Base-by-base conservation (phyloP, 148 eudicot species). In the Fagopyrum tataricum region DNA sequence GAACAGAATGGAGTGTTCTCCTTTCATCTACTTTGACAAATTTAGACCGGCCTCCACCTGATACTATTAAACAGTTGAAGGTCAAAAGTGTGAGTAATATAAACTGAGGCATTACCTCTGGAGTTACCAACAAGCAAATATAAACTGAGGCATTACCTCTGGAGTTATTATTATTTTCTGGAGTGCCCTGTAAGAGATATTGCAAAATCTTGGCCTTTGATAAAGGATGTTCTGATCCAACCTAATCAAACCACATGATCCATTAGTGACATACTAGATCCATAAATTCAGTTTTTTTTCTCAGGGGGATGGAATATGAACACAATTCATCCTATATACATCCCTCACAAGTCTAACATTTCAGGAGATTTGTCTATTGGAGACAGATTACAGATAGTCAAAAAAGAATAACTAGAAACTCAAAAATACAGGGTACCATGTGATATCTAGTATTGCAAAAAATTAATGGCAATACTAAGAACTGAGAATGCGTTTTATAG, bases 11-110 rank as follows among this genome's bases (percentile, higher is more conserved):
- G 52, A 95, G 93, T 17, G 93, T 85, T 80, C 86, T 87, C 80
- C 76, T 90, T 73, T 91, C 93, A 41, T 88, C 78, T 64, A 95
- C 89, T 82, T 82, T 83, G 31, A 88, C 84, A 93, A 96, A 95
- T 72, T 82, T 85, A 72, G 91, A 83, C 64, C 75, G 74, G 46
- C 80, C 83, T 42, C 73, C 43, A 9, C 87, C 98, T 89, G 84
- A 55, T 26, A 73, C 70, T 41, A 78, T 39, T 62, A 46, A 59
- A 66, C 15, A 13, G 73, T 70, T 44, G 14, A 72, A 75, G 48
- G 48, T 52, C 46, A 67, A 6, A 51, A 20, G 41, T 5, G 18
- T 48, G 76, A 73, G 75, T n/a, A n/a, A n/a, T n/a, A n/a, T n/a
- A n/a, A n/a, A n/a, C n/a, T n/a, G n/a, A n/a, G n/a, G n/a, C n/a